Base-by-base conservation (phyloP, 768 basidiomycete genomes). In the Rhodosporidiobolus sp. region DNA sequence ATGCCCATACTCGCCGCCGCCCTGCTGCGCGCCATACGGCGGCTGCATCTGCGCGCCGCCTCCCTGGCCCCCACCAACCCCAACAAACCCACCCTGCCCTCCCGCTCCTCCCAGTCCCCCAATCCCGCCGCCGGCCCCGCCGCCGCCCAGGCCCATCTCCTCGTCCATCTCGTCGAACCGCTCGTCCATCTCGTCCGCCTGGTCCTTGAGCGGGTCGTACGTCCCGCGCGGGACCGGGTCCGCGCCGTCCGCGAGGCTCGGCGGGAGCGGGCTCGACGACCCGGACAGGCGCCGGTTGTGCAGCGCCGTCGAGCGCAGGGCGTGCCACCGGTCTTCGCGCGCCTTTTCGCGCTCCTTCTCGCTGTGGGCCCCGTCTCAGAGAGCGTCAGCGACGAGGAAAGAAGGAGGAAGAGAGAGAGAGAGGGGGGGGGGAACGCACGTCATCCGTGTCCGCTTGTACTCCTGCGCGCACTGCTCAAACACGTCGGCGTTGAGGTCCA, bases 401-500 rank as follows among this genome's bases (percentile, higher is more conserved):
- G 24, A 35, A 20, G 28, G 61, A 50, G 35, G 28, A 48, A 50
- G 32, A n/a, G 55, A 61, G 62, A 34, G 64, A 30, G 28, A 35
- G 38, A 50, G 35, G 61, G 50, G 20, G 38, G 30, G 49, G 34
- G 38, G 55, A 68, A 86, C 93, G 68, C 77, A 96, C 94, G 89
- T 88, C 57, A 89, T 84, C 82, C 89, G 90, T 67, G 87, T 87
- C 79, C 91, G 89, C 82, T 91, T 95, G 82, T 95, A 98, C 73
- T 93, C 91, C 57, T 90, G 90, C 85, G 97, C 88, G 63, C 90
- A 88, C 76, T 91, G 91, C 77, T 97, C 94, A 77, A 99, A 99
- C 32, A 97, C 83, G 79, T 95, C 92, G 35, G 55, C 91, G 79
- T 97, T 98, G 80, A 98, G 92, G 82, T 99, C 96, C 94, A 98